Base-by-base conservation (phyloP, 2,329 filamentous ascomycete genomes). In the Talaromyces sp. region DNA sequence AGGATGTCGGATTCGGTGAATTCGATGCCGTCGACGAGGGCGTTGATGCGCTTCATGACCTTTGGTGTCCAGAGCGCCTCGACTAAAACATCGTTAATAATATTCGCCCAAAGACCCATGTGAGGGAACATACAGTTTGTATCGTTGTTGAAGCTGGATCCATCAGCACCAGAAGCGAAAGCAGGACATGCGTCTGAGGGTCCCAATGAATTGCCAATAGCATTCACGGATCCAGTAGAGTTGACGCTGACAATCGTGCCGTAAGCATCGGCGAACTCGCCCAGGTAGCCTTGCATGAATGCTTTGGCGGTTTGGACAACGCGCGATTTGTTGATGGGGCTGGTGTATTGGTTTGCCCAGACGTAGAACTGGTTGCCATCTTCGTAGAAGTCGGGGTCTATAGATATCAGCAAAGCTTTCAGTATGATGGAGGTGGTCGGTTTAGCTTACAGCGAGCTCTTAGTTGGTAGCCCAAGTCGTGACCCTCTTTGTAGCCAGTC, bases 331-430 rank as follows among this genome's bases (percentile, higher is more conserved):
- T 72, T 66, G 68, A 75, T 71, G 2, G 72, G 72, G 5, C 86
- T 83, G 5, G 85, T 83, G 73, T 90, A 90, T 69, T 87, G 85
- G 72, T 90, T 91, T 19, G 86, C 83, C 86, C 86, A 91, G 6
- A 88, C 83, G 8, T 83, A 78, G 69, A 89, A 89, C 1, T 79
- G 77, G 0, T 76, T 78, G 63, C 81, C 79, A 65, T 82, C 78
- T 29, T 77, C 71, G 67, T 83, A 83, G 19, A 89, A 79, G 43
- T 83, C 74, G 0, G 82, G 79, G 70, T 82, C 84, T 69, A 74
- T 60, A 34, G 4, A 13, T 34, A 11, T 22, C 11, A 22, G 10
- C 10, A 25, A 22, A 15, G 2, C 13, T 5, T n/a, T n/a, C 15
- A 27, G 1, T 5, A 6, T 22, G 5, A n/a, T 4, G 10, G n/a